Percentiles rank a stretch among this genome's conserved stretches.
phyloP scores from a whole-genome alignment of 2,329 filamentous ascomycete species.

The Aotearoamyces nothofagi region DNA sequence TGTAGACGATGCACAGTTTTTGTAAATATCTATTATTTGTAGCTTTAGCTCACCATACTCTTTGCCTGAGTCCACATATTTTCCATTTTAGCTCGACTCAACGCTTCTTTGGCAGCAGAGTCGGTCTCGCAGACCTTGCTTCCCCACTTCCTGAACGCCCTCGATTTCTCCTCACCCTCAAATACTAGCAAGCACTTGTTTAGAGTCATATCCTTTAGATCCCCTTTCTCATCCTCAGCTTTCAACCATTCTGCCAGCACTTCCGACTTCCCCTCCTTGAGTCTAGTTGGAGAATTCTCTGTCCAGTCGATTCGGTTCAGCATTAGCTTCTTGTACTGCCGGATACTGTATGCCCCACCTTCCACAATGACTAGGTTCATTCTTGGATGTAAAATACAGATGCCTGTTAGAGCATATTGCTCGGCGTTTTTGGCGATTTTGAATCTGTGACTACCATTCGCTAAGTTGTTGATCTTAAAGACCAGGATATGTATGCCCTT shows the following conservation, averaged over 20 bases:
- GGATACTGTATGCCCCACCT: conserved; percentile 70
- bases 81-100: conserved; percentile 77
- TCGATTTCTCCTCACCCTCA: conserved; percentile 73
- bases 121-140: conserved; percentile 90
- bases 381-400: conserved; percentile 83
- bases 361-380: conserved; percentile 87
- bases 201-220: conserved; percentile 63
- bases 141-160: conserved; percentile 76
- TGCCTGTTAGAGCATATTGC: conserved; percentile 70
- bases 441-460: conserved; percentile 85
- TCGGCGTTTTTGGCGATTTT: conserved; percentile 89
- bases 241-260: conserved; percentile 61
- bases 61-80: conserved; percentile 91
- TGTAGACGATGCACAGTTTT: no score
- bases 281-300: conserved; percentile 61
- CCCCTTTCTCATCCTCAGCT: conserved; percentile 62
- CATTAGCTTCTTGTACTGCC: conserved; percentile 85
- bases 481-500: conserved; percentile 78
- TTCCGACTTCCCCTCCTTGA: conserved; percentile 43
- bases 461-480: conserved; percentile 79
- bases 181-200: conserved; percentile 81
- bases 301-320: conserved; percentile 89
- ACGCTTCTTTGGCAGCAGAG: conserved; percentile 65
- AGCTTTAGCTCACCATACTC: no score
- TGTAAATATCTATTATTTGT: no score